A percentile compares a stretch with the other conserved stretches of the same genome.
These are phyloP conservation scores for Aureobasidium subglaciale DNA, from an alignment of 2,329 filamentous ascomycete species.

Conservation along the genomic window DNA sequence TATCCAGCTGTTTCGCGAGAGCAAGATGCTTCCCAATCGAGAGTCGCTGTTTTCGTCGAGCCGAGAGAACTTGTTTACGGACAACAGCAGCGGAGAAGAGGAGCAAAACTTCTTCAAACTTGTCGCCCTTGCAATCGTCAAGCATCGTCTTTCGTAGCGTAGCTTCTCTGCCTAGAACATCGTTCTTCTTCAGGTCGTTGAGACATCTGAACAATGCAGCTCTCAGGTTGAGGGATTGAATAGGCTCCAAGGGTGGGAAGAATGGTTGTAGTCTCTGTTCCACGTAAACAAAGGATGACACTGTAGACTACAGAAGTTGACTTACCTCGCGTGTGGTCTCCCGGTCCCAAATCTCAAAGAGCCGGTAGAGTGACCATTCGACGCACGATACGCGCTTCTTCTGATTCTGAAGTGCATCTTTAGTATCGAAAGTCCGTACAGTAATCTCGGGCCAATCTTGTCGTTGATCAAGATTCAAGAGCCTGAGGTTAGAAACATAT, in stretches of 20 bases:
- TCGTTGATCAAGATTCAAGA: slow-evolving; percentile 70
- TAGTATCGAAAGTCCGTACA: slow-evolving; percentile 60
- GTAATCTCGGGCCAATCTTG: slow-evolving; percentile 77
- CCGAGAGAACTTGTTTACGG: slow-evolving; percentile 55
- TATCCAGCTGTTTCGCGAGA: slow-evolving; percentile 31
- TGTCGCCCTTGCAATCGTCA: slow-evolving; percentile 89
- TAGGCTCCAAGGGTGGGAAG: slow-evolving; percentile 82
- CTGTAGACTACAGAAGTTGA: background rate
- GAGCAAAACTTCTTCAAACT: slow-evolving; percentile 78
- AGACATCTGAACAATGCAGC: slow-evolving; percentile 74
- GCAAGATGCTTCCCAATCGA: slow-evolving; percentile 47
- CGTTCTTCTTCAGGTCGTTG: slow-evolving; percentile 81
- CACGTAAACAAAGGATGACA: background rate
- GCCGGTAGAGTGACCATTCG: slow-evolving; percentile 85
- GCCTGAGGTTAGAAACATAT: slow-evolving; percentile 75
- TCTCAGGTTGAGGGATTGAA: slow-evolving; percentile 86
- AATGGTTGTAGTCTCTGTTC: slow-evolving; percentile 76
- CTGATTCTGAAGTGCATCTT: slow-evolving; percentile 62
- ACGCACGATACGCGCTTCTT: slow-evolving; percentile 75
- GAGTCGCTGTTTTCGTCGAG: slow-evolving; percentile 27
- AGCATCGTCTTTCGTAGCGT: slow-evolving; percentile 90
- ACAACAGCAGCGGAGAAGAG: slow-evolving; percentile 78
- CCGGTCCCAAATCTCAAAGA: slow-evolving; percentile 78
- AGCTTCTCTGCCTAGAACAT: slow-evolving; percentile 68
- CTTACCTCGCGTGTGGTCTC: slow-evolving; percentile 65